Evolutionary conservation across 257 asterid species (phyloP), one percentile per base, ranked within the genome.

Genomic region (Lavandula angustifolia): DNA sequence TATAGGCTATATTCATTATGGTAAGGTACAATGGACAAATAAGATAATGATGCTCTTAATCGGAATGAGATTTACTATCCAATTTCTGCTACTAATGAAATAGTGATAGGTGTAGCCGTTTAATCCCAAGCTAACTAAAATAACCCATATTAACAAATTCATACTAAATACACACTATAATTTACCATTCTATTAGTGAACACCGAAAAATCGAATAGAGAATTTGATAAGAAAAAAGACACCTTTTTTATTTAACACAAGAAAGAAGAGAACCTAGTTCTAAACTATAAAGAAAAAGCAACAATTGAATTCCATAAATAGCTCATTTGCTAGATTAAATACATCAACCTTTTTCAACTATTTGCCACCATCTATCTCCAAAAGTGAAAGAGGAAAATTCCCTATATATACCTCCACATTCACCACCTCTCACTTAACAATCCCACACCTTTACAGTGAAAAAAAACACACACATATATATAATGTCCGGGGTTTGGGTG

Each of bases 401-500:
- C 43, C 64, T 75, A 75, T 76, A 76, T 56, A 73, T 73, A 13
- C 12, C 62, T 33, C 70, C 52, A 55, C 14, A 70, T 67, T 48
- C 73, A 67, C 67, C 69, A 60, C 52, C 27, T 59, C 33, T 43
- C 13, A 64, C 72, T 12, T 29, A 52, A 46, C 16, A 22, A 22
- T 22, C 27, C 27, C 27, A 22, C 27, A 22, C 27, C 27, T 22
- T 22, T 22, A 22, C 2, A 22, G 27, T 22, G 27, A 22, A 2
- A 22, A 22, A 1, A 22, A 22, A 1, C 1, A 22, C 27, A 22
- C 27, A 22, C 27, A 34, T 4, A 50, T 9, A 34, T 31, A 52
- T 6, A 47, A 81, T 81, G 86, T 78, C 86, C 9, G 86, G 86
- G 57, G 87, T 81, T 59, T 81, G 86, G 86, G 84, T 78, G 67